Conservation (phyloP, 2,329 filamentous ascomycete genomes). For the Ambrosiella xylebori region DNA sequence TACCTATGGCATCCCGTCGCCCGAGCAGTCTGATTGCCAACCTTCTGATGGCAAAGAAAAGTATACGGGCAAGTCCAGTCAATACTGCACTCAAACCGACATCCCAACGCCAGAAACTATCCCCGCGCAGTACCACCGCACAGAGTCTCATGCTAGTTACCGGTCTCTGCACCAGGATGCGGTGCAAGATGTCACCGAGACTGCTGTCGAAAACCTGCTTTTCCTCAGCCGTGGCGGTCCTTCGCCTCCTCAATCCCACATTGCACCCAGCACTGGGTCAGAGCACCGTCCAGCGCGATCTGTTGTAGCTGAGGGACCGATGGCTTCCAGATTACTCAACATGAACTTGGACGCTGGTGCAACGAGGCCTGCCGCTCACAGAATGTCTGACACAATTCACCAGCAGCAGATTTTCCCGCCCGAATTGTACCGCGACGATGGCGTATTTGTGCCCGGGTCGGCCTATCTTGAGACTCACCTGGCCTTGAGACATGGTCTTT, state of each 20-base stretch:
- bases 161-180: not conserved
- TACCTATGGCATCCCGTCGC: not conserved
- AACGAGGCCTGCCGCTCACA: slow-evolving; percentile 15
- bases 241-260: slow-evolving; percentile 9
- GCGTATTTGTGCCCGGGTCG: slow-evolving; percentile 30
- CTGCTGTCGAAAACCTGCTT: slow-evolving; percentile 21
- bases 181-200: slow-evolving; percentile 16
- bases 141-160: not conserved
- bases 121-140: not conserved
- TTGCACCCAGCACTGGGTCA: slow-evolving; percentile 10
- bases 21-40: not conserved
- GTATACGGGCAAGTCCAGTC: not conserved
- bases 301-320: not conserved
- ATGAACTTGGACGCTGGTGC: slow-evolving; percentile 3
- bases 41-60: not conserved
- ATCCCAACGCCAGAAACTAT: not conserved
- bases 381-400: slow-evolving; percentile 14
- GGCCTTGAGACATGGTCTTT: slow-evolving; percentile 27
- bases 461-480: slow-evolving; percentile 30
- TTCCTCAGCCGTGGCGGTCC: slow-evolving; percentile 20
- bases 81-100: not conserved
- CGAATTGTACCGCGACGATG: slow-evolving; percentile 21
- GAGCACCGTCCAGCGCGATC: not conserved
- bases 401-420: slow-evolving; percentile 19
- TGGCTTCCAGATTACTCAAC: slow-evolving; percentile 1